These are phyloP conservation scores for Fremontodendron californicum DNA, from an alignment of 345 rosid species.

Conservation along the genomic window DNA sequence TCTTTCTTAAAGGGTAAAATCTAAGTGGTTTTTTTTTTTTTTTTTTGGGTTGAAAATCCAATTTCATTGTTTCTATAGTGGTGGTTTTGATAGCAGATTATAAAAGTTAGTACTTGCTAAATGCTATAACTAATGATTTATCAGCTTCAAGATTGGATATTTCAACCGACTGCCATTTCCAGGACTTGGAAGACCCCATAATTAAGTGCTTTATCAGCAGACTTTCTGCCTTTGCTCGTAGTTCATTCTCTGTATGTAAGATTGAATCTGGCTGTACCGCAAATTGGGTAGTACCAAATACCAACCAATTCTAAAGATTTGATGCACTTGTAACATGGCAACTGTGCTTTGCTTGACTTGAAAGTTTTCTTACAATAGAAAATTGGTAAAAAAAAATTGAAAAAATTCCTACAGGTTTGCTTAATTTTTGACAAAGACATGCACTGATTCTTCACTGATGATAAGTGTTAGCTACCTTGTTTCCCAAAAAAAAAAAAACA, in stretches of 20 bases:
- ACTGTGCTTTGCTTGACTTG: slow-evolving; percentile 1
- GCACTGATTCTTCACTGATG: background rate
- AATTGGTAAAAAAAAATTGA: background rate
- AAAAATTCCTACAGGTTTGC: background rate
- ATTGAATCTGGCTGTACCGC: background rate
- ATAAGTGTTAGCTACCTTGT: background rate
- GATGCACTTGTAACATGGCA: background rate
- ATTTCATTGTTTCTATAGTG: background rate
- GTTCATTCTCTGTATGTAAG: background rate
- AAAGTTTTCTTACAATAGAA: background rate
- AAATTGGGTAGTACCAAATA: background rate
- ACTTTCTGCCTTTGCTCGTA: background rate
- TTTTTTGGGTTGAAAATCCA: background rate
- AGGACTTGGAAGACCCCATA: slow-evolving; percentile 14
- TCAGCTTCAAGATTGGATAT: too few species aligned
- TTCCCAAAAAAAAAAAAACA: background rate
- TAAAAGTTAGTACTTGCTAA: background rate
- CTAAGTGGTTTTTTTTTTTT: background rate
- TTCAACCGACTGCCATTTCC: background rate
- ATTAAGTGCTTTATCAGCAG: slow-evolving; percentile 5
- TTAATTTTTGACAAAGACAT: background rate
- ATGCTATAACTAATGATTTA: background rate
- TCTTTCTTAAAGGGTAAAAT: background rate
- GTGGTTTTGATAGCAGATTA: background rate
- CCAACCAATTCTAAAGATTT: background rate